phyloP scores from a whole-genome alignment of 176 grass and related monocot species.

The Chrysopogon serrulatus region DNA sequence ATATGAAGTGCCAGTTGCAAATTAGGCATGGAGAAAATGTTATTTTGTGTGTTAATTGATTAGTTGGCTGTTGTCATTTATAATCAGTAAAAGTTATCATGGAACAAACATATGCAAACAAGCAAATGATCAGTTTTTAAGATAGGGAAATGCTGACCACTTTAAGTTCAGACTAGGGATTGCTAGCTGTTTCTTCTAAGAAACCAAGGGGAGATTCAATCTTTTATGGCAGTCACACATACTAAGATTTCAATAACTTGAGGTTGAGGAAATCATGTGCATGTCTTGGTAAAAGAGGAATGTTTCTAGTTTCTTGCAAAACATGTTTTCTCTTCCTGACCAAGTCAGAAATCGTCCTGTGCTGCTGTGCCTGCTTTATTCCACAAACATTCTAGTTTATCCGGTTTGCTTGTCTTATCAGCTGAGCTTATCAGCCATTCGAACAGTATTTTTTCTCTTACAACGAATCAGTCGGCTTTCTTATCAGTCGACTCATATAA shows the following conservation, averaged over 20 bases:
- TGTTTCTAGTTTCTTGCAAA: not conserved
- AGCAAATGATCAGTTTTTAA: not conserved
- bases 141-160: not conserved
- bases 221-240: not conserved
- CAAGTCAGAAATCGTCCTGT: not conserved
- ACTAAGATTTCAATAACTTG: conserved; percentile 3
- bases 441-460: too few relatives aligned
- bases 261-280: not conserved
- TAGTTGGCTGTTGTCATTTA: not conserved
- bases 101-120: not conserved
- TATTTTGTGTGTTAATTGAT: not conserved
- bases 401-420: too few relatives aligned
- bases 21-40: not conserved
- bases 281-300: not conserved
- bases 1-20: not conserved
- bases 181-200: conserved; percentile 27
- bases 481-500: too few relatives aligned
- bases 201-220: not conserved
- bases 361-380: not conserved
- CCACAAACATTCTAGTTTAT: not conserved
- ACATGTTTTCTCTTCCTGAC: not conserved
- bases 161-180: not conserved
- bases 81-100: not conserved
- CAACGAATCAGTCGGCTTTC: too few relatives aligned
- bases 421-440: too few relatives aligned